Evolutionary conservation across 371 early-diverging fungal genomes (phyloP).

Genomic region (Rhizomucor pusillus): DNA sequence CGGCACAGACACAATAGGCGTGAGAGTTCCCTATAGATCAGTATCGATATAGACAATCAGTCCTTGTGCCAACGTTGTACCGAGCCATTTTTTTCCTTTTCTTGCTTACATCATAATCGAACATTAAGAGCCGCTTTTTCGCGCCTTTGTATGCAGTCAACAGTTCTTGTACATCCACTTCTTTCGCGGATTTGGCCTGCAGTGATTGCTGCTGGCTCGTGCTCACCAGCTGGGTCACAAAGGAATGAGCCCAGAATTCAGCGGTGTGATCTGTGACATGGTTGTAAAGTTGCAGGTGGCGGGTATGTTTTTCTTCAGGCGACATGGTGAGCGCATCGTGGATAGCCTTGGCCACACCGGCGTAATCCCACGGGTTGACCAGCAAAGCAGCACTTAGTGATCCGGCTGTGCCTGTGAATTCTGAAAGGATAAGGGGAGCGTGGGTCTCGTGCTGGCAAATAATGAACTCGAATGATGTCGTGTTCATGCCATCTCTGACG

Average conservation of each 20-base stretch:
- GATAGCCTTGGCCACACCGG: slow-evolving; percentile 88
- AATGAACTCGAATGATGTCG: slow-evolving; percentile 97
- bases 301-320: slow-evolving; percentile 69
- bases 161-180: slow-evolving; percentile 48
- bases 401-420: slow-evolving; percentile 97
- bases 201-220: slow-evolving; percentile 30
- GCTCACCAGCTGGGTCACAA: slow-evolving; percentile 61
- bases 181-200: slow-evolving; percentile 63
- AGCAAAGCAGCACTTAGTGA: slow-evolving; percentile 85
- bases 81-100: not conserved
- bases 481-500: slow-evolving; percentile 99
- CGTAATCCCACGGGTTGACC: slow-evolving; percentile 97
- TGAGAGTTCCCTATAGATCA: slow-evolving; percentile 75
- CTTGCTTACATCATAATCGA: slow-evolving; percentile 81
- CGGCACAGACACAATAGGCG: slow-evolving; percentile 68
- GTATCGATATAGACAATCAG: not conserved
- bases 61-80: not conserved
- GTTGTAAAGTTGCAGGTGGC: slow-evolving; percentile 68
- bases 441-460: slow-evolving; percentile 92
- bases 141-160: slow-evolving; percentile 47
- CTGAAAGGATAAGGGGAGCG: slow-evolving; percentile 94
- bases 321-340: slow-evolving; percentile 83
- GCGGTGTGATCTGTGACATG: slow-evolving; percentile 90
- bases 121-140: slow-evolving; percentile 68
- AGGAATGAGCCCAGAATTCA: slow-evolving; percentile 84